Percentiles rank a stretch among this genome's conserved stretches.
phyloP scores from a whole-genome alignment of 1,284 basidiomycete species.

The Apiotrichum veenhuisii region DNA sequence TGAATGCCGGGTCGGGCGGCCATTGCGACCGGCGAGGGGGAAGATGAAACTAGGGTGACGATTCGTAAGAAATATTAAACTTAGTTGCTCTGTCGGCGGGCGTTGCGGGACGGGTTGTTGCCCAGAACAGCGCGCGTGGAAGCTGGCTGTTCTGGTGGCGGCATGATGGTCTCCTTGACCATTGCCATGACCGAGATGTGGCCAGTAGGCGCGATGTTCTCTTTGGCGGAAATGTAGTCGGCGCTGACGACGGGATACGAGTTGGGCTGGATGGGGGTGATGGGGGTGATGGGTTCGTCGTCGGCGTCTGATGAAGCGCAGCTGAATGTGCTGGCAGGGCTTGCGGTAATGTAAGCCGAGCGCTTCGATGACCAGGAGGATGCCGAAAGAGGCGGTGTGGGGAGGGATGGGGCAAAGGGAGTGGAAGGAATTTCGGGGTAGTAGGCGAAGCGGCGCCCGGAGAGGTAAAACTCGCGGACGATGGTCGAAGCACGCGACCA shows the following conservation, averaged over 20 bases:
- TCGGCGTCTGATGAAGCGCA: slow-evolving; percentile 48
- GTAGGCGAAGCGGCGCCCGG: slow-evolving; percentile 51
- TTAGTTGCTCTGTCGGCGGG: slow-evolving; percentile 40
- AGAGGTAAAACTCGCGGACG: slow-evolving; percentile 81
- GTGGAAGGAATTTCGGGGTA: slow-evolving; percentile 37
- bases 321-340: slow-evolving; percentile 38
- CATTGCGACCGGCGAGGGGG: neutral
- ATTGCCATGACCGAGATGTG: slow-evolving; percentile 5
- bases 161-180: slow-evolving; percentile 20
- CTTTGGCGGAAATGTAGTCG: slow-evolving; percentile 34
- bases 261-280: slow-evolving; percentile 43
- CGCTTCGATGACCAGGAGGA: slow-evolving; percentile 33
- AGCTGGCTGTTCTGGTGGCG: slow-evolving; percentile 5
- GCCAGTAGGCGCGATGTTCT: slow-evolving; percentile 41
- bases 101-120: slow-evolving; percentile 24
- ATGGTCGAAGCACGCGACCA: slow-evolving; percentile 90
- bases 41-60: neutral
- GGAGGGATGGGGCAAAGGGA: slow-evolving; percentile 31
- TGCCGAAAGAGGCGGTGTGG: slow-evolving; percentile 42
- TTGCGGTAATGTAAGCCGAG: slow-evolving; percentile 23
- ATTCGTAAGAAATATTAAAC: neutral
- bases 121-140: slow-evolving; percentile 27
- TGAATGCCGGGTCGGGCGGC: neutral
- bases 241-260: slow-evolving; percentile 22
- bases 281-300: slow-evolving; percentile 48